Conservation (phyloP, 495 filamentous ascomycete species). For the Xanthoparmelia taractica region DNA sequence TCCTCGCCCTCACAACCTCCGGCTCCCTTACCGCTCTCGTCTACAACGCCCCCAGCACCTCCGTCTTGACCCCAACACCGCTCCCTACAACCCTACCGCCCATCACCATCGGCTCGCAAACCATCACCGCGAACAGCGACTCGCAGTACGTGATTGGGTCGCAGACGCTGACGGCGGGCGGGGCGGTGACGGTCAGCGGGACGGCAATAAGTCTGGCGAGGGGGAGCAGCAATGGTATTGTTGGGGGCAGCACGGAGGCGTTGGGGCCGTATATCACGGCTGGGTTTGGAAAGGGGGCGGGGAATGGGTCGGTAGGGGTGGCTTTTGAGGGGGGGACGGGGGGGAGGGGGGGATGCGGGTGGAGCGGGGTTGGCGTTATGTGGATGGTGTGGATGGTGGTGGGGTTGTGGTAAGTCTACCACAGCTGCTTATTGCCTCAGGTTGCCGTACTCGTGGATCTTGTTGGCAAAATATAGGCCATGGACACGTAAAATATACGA, state of each 20-base stretch:
- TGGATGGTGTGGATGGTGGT: neutral
- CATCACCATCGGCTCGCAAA: constrained; percentile 1
- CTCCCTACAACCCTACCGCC: neutral
- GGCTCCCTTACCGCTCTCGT: neutral
- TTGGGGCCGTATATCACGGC: constrained; percentile 8
- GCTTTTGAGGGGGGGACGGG: neutral
- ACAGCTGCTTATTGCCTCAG: too few relatives aligned
- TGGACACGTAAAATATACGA: constrained; percentile 16
- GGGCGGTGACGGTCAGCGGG: constrained; percentile 10
- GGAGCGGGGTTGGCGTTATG: neutral
- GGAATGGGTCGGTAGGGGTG: neutral
- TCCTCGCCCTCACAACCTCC: neutral
- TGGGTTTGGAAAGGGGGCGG: constrained; percentile 6
- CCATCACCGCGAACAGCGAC: neutral
- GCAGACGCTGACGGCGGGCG: constrained; percentile 8
- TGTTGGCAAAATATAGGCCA: neutral
- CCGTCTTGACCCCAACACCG: neutral
- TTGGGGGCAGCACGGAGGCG: constrained; percentile 16
- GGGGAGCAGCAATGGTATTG: neutral
- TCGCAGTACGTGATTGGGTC: constrained; percentile 1
- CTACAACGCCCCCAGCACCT: neutral
- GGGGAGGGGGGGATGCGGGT: neutral
- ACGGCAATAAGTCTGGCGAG: constrained; percentile 2
- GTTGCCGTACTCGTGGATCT: neutral
- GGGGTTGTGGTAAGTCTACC: neutral